Evolutionary conservation across 2,329 filamentous ascomycete genomes (phyloP).

Genomic region (Aspergillus sp.): DNA sequence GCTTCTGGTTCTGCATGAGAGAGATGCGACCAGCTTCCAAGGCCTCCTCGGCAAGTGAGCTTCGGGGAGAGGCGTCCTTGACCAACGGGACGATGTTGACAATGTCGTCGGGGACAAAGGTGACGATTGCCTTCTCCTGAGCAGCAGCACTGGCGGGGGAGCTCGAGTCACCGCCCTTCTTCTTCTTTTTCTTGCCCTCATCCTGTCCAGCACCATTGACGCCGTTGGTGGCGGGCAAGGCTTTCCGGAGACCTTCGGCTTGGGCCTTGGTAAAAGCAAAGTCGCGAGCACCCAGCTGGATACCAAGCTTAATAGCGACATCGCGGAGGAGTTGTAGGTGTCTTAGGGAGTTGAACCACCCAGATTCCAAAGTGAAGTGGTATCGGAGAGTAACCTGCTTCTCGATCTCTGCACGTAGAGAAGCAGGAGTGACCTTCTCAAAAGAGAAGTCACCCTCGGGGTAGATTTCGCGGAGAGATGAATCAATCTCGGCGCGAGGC

Average conservation of each 20-base stretch:
- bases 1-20: slow-evolving; percentile 91
- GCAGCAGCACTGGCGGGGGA: slow-evolving; percentile 48
- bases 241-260: slow-evolving; percentile 27
- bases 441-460: slow-evolving; percentile 80
- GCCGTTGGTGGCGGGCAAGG: slow-evolving; percentile 39
- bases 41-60: slow-evolving; percentile 88
- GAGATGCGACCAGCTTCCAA: slow-evolving; percentile 94
- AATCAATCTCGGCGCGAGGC: slow-evolving; percentile 75
- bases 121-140: slow-evolving; percentile 51
- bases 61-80: slow-evolving; percentile 91
- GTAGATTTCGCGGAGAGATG: slow-evolving; percentile 72
- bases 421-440: slow-evolving; percentile 72
- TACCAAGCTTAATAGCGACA: slow-evolving; percentile 80
- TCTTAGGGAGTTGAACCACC: slow-evolving; percentile 68
- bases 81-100: slow-evolving; percentile 91
- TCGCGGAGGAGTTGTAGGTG: slow-evolving; percentile 86
- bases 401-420: slow-evolving; percentile 67
- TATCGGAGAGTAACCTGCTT: slow-evolving; percentile 72
- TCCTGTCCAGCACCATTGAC: slow-evolving; percentile 36
- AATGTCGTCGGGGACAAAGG: slow-evolving; percentile 82
- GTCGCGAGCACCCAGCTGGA: slow-evolving; percentile 79
- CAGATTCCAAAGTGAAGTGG: slow-evolving; percentile 68
- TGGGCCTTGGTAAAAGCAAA: slow-evolving; percentile 64
- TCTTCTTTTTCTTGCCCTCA: slow-evolving; percentile 58
- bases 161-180: slow-evolving; percentile 52